Base-by-base conservation (phyloP, 371 early-diverging fungal species). In the Mucor velutinosus region DNA sequence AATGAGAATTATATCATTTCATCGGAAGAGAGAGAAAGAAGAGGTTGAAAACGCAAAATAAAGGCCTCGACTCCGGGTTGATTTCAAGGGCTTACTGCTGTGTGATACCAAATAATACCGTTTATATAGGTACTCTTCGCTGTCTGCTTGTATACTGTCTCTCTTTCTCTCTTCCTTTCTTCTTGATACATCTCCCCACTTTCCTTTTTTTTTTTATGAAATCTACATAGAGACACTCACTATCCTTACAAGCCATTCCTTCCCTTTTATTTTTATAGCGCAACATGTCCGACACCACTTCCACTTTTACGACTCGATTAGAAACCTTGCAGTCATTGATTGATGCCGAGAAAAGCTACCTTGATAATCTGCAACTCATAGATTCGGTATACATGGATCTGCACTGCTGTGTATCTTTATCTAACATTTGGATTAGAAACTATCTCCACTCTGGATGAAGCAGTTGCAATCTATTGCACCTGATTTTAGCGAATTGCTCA, bases 361-460 rank as follows among this genome's bases (percentile, higher is more conserved):
- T 77, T 17, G 63, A 65, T n/a, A 66, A 37, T 19, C 60, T 78
- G n/a, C 65, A 71, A 25, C 60, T 62, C 41, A 63, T 78, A 27
- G 60, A 70, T 47, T 67, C 70, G 58, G 78, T 73, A 66, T 59
- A 49, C n/a, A 43, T 43, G n/a, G 6, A n/a, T n/a, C 15, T n/a
- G 15, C n/a, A n/a, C 12, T 43, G n/a, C n/a, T 43, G 19, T 3
- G 39, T 49, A 8, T 39, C 25, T 35, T 17, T 60, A 17, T 35
- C 30, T 49, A 53, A 51, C 41, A 17, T 12, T 33, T n/a, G 25
- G 37, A 29, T 17, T 41, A 68, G 76, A 62, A 70, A 67, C 35
- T 78, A 35, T 58, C 78, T 12, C 67, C 78, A 21, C 60, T 69
- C 19, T 78, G 76, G 76, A 65, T 66, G 60, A 68, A 58, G n/a